phyloP scores from a whole-genome alignment of 495 filamentous ascomycete species.

The Rhizodiscina lignyota region DNA sequence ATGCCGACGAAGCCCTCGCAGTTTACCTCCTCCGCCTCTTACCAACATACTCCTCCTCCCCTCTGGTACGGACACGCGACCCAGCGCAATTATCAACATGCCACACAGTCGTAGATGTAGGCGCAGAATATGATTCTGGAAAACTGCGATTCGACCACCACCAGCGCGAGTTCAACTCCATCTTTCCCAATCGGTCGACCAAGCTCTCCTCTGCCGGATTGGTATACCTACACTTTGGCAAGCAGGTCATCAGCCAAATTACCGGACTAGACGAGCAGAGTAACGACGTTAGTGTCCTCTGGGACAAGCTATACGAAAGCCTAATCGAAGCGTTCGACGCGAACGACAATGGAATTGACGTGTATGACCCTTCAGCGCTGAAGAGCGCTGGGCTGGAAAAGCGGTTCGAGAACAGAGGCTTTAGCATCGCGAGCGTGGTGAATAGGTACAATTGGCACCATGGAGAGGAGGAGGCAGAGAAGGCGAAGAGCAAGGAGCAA shows the following conservation, averaged over 20 bases:
- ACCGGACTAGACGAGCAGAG: conserved; percentile 43
- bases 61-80: conserved; percentile 79
- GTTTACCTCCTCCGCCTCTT: conserved; percentile 88
- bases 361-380: conserved; percentile 50
- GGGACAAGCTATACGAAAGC: conserved; percentile 75
- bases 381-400: conserved; percentile 51
- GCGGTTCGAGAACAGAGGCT: conserved; percentile 63
- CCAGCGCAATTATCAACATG: conserved; percentile 60
- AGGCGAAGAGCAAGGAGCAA: conserved; percentile 25
- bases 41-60: conserved; percentile 55
- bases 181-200: conserved; percentile 58
- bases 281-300: conserved; percentile 54
- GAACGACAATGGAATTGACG: conserved; percentile 86
- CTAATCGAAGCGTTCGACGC: conserved; percentile 95
- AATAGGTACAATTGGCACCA: conserved; percentile 64
- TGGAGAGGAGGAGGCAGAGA: conserved; percentile 31
- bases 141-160: conserved; percentile 86
- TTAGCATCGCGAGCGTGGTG: conserved; percentile 70
- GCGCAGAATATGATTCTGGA: conserved; percentile 68
- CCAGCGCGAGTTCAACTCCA: conserved; percentile 75
- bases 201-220: conserved; percentile 88
- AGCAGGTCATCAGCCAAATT: conserved; percentile 55
- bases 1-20: conserved; percentile 96
- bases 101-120: conserved; percentile 91
- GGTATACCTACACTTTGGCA: conserved; percentile 91